Evolutionary conservation across 371 early-diverging fungal species (phyloP), one percentile per base, ranked within the genome.

Genomic region (Mortierella sp.): DNA sequence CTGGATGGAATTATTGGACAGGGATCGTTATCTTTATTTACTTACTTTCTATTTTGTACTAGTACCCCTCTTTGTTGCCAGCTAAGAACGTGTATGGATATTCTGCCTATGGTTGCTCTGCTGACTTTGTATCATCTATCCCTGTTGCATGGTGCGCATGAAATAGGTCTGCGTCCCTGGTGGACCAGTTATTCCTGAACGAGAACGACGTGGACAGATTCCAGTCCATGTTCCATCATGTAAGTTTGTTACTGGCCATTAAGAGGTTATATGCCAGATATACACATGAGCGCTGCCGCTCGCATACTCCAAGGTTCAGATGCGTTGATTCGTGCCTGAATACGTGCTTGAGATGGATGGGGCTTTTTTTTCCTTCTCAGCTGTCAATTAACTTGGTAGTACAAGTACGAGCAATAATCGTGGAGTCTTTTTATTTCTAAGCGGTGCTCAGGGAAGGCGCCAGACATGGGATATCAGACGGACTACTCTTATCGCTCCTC

Each of bases 211-310:
- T 72, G 23, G 58, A 65, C 24, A 50, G 73, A 12, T 34, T 72
- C 39, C 73, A 72, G 19, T 72, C 73, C 31, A 51, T 72, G 24
- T 72, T 72, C 49, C 73, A 72, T 23, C 73, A 72, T 50, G 73
- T 66, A 72, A 48, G 66, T 34, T 14, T 17, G 14, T 23, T 31
- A n/a, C n/a, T n/a, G n/a, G n/a, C n/a, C n/a, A n/a, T n/a, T n/a
- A n/a, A n/a, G n/a, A n/a, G n/a, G n/a, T n/a, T n/a, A n/a, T n/a
- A n/a, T n/a, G n/a, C n/a, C n/a, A n/a, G n/a, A n/a, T n/a, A n/a
- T n/a, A n/a, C n/a, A n/a, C n/a, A n/a, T n/a, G n/a, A n/a, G n/a
- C n/a, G n/a, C n/a, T n/a, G n/a, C n/a, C n/a, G n/a, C n/a, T n/a
- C n/a, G n/a, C n/a, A n/a, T n/a, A n/a, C n/a, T n/a, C n/a, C n/a